Evolutionary conservation across 2,329 filamentous ascomycete species (phyloP), one percentile per base, ranked within the genome.

Genomic region (Fusarium pseudograminearum): DNA sequence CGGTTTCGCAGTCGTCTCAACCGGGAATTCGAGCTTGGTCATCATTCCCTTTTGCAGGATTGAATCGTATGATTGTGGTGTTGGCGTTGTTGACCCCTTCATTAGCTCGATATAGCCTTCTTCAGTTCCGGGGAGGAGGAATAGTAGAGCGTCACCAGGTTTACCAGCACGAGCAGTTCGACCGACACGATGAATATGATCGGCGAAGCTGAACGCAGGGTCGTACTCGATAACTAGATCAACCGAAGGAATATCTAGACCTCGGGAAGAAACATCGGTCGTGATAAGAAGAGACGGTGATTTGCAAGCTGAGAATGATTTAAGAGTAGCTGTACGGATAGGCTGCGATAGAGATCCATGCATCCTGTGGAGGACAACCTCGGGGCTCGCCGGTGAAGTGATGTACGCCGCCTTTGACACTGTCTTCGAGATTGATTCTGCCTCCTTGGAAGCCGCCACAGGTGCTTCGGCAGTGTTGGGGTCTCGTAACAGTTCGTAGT

Each of bases 141-240:
- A 98, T 26, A 98, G 89, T 14, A 93, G 86, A 1, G 96, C 94
- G 58, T 94, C 90, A 30, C 96, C 96, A 14, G 95, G 88, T 8
- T 93, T 91, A 18, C 96, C 96, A 2, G 97, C 93, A 84, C 96
- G 93, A 5, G 96, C 96, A 14, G 96, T 99, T 78, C 96, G 92
- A 57, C 96, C 96, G 57, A 98, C 93, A 58, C 96, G 91, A 81
- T 99, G 96, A 10, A 98, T 87, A 78, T 99, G 96, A 78, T 99
- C 96, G 65, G 94, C 92, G 26, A 93, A 90, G 77, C 92, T 93
- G 80, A 98, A 98, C 4, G 96, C 93, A 1, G 96, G 94, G 77
- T 99, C 96, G 77, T 97, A 98, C 79, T 99, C 96, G 59, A 99
- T 88, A 51, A 99, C 94, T 22, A 98, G 86, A 78, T 99, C 96